These are phyloP conservation scores for Scheffersomyces amazonensis DNA, from an alignment of 805 yeast genomes.

Conservation along the genomic window DNA sequence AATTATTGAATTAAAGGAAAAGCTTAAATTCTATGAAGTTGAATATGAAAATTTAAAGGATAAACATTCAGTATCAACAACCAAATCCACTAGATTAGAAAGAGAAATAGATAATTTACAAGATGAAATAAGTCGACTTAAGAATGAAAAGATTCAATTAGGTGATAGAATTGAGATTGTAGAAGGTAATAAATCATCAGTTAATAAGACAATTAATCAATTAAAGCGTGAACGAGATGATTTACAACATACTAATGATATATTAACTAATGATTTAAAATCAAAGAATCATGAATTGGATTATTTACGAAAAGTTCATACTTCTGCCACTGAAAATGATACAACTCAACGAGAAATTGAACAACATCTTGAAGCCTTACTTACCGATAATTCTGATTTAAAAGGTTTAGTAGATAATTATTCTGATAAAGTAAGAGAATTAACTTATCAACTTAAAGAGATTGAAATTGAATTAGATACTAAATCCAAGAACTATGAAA, in stretches of 20 bases:
- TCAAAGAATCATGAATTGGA: neutral
- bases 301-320: neutral
- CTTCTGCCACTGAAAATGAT: neutral
- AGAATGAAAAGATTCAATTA: neutral
- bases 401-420: neutral
- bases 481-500: neutral
- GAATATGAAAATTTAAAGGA: constrained; percentile 17
- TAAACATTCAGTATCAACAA: neutral
- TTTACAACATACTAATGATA: neutral
- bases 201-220: neutral
- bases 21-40: constrained; percentile 12
- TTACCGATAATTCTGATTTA: neutral
- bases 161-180: constrained; percentile 1
- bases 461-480: neutral
- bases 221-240: neutral
- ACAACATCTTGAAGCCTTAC: neutral
- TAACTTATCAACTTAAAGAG: neutral
- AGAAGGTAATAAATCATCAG: neutral
- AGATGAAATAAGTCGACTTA: neutral
- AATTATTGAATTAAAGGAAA: constrained; percentile 1
- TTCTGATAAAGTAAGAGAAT: neutral
- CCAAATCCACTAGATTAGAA: neutral
- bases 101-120: neutral
- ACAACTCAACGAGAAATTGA: neutral
- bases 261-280: neutral